Evolutionary conservation across 108 stramenopile genomes (phyloP).

Genomic region (Epithemia pelagica): DNA sequence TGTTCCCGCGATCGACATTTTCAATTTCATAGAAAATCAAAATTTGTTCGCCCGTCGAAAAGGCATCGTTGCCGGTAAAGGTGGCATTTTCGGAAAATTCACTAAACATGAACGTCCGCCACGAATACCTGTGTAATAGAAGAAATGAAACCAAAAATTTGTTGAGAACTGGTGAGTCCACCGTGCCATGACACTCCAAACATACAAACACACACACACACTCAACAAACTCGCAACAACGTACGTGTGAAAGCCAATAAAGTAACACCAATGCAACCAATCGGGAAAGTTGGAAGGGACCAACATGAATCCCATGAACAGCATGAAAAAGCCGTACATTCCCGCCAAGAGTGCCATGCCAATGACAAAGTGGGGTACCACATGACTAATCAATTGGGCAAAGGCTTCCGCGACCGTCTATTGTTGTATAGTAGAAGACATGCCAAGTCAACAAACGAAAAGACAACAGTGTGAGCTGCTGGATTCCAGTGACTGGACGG

Average conservation of each 20-base stretch:
- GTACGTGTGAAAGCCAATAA: constrained; percentile 25
- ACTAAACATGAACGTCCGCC: constrained; percentile 50
- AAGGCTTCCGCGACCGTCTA: constrained; percentile 37
- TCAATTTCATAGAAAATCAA: constrained; percentile 49
- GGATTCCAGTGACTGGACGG: too few species aligned
- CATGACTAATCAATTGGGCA: constrained; percentile 46
- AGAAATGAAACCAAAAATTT: too few species aligned
- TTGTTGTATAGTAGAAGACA: not conserved
- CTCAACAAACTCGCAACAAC: not conserved
- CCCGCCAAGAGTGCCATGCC: constrained; percentile 48
- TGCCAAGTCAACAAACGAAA: not conserved
- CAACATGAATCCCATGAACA: constrained; percentile 54
- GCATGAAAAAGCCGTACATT: constrained; percentile 53
- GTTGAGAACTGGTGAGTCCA: too few species aligned
- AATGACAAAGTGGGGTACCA: constrained; percentile 55
- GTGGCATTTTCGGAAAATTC: constrained; percentile 29
- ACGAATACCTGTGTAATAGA: constrained; percentile 57
- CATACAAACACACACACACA: not conserved
- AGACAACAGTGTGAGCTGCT: too few species aligned
- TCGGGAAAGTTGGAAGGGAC: constrained; percentile 50
- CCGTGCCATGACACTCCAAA: too few species aligned
- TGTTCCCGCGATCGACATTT: constrained; percentile 22
- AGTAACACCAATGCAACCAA: constrained; percentile 46
- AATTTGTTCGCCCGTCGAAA: constrained; percentile 32
- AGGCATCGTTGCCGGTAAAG: constrained; percentile 7